Conservation (phyloP, 257 asterid species). For the Pogostemon cablin region DNA sequence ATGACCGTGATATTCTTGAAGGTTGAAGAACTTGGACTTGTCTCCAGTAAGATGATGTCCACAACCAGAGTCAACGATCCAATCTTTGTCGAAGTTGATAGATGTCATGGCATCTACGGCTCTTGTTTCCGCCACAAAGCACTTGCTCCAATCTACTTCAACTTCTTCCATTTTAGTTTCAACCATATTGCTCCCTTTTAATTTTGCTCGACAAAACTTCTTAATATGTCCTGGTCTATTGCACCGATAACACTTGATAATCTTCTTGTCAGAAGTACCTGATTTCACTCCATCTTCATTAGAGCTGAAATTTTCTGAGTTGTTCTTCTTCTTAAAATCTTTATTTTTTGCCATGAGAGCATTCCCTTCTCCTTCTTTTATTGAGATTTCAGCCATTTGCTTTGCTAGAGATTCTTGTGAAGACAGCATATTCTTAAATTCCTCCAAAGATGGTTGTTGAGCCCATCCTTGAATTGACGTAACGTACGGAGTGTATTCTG, state of each 20-base stretch:
- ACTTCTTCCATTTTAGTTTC: not conserved
- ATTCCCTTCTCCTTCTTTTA: conserved; percentile 9
- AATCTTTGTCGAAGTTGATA: not conserved
- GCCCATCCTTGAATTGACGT: conserved; percentile 27
- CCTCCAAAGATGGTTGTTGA: conserved; percentile 18
- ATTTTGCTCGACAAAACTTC: not conserved
- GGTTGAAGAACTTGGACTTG: not conserved
- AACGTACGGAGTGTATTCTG: not conserved
- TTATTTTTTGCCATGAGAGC: not conserved
- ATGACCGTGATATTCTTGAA: too few species aligned
- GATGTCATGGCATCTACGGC: too few species aligned
- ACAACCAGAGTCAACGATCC: conserved; percentile 23
- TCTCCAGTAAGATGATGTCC: conserved; percentile 27
- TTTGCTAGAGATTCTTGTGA: conserved; percentile 22
- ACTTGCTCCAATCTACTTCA: conserved; percentile 10
- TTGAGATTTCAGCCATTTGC: conserved; percentile 22
- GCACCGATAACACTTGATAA: conserved; percentile 22
- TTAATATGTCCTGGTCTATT: conserved; percentile 7
- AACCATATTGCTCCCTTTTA: not conserved
- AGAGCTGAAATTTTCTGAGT: not conserved
- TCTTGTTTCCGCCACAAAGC: not conserved
- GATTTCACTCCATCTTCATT: not conserved
- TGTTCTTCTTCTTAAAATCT: not conserved
- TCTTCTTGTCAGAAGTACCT: not conserved
- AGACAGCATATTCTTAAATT: conserved; percentile 7